A percentile compares a stretch with the other conserved stretches of the same genome.
Conservation (phyloP, 2,329 filamentous ascomycete genomes). For the Calonectria naviculata region DNA sequence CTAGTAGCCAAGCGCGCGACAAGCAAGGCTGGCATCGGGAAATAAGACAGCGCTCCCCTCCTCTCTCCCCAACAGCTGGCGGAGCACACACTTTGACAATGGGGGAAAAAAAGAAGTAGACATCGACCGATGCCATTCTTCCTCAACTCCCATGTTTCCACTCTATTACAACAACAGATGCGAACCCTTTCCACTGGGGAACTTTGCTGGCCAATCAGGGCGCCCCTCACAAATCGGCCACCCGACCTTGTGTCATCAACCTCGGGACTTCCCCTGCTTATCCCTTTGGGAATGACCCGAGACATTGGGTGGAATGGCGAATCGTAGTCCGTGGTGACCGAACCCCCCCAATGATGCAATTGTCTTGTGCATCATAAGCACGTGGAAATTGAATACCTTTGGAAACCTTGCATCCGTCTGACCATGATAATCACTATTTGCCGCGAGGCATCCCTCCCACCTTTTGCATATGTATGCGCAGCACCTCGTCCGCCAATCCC, state of each 20-base stretch:
- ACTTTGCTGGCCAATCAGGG: conserved; percentile 46
- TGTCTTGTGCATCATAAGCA: background rate
- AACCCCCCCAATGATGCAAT: background rate
- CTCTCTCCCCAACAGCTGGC: background rate
- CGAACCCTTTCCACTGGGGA: conserved; percentile 26
- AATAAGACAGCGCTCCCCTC: background rate
- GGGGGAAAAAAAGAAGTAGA: too few species aligned
- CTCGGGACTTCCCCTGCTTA: background rate
- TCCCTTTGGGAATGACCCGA: background rate
- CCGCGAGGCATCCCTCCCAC: background rate
- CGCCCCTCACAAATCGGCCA: conserved; percentile 3
- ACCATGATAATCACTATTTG: background rate
- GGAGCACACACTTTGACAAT: background rate
- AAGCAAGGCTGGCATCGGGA: background rate
- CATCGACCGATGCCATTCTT: background rate
- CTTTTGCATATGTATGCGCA: background rate
- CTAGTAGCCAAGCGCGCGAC: background rate
- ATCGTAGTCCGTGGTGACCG: background rate
- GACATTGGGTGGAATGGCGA: background rate
- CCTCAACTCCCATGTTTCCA: background rate
- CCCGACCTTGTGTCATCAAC: background rate
- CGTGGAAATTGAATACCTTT: background rate
- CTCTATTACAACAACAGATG: background rate
- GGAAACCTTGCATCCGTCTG: background rate
- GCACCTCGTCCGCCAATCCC: background rate